A percentile compares a stretch with the other conserved stretches of the same genome.
These are phyloP conservation scores for Discostella stelligeroides DNA, from an alignment of 108 stramenopile genomes.

Conservation along the genomic window DNA sequence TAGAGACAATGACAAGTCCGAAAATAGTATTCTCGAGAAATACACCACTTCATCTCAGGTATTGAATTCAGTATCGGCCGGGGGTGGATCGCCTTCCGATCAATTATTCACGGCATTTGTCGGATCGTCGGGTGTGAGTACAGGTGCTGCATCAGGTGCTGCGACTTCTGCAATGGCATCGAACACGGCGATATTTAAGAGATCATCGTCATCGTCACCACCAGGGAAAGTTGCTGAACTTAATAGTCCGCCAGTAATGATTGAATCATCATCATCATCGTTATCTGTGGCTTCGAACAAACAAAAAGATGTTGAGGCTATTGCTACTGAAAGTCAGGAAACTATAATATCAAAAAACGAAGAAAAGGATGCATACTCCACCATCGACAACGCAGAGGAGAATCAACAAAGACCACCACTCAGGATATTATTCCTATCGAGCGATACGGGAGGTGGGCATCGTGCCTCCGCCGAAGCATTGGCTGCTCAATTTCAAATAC, in stretches of 20 bases:
- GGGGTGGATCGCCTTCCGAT: conserved; percentile 28
- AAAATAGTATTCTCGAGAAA: neutral
- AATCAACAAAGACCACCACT: conserved; percentile 45
- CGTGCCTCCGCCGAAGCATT: conserved; percentile 93
- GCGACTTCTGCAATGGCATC: neutral
- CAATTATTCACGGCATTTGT: conserved; percentile 1
- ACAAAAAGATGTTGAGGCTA: conserved; percentile 6
- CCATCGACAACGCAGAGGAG: neutral
- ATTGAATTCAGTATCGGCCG: conserved; percentile 34
- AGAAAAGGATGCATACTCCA: neutral
- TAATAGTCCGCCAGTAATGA: neutral
- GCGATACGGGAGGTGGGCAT: conserved; percentile 99
- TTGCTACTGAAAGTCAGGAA: neutral
- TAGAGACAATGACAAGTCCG: conserved; percentile 3
- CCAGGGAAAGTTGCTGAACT: neutral
- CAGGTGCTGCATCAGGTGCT: too few species aligned
- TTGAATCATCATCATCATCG: neutral
- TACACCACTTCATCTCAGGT: conserved; percentile 22
- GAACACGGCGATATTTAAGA: neutral
- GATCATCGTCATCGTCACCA: neutral
- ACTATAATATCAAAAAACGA: too few species aligned
- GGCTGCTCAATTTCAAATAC: conserved; percentile 83
- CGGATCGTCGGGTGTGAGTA: neutral
- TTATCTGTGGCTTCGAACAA: conserved; percentile 30
- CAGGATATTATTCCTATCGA: conserved; percentile 90